Conservation (phyloP, 192 early-diverging fungal species). For the Phlyctochytrium arcticum region DNA sequence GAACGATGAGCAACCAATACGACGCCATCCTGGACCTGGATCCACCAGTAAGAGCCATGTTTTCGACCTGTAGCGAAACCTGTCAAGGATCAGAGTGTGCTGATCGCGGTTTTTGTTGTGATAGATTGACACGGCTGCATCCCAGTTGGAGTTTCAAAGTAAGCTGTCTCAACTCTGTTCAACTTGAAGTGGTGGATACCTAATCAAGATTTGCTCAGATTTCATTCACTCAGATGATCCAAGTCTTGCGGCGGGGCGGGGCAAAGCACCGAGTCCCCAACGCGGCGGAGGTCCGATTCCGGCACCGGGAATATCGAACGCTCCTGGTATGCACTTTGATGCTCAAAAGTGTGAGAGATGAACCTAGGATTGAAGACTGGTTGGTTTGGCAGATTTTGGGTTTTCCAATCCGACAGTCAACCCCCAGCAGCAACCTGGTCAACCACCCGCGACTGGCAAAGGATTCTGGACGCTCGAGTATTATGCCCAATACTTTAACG, state of each 20-base stretch:
- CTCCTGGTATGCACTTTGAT: background rate
- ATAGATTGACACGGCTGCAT: slow-evolving; percentile 38
- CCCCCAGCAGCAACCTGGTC: slow-evolving; percentile 7
- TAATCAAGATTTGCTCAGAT: slow-evolving; percentile 23
- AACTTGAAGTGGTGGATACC: background rate
- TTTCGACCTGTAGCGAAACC: no score
- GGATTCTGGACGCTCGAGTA: slow-evolving; percentile 87
- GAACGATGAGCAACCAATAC: slow-evolving; percentile 15
- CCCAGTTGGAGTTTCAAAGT: slow-evolving; percentile 54
- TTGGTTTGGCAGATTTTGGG: background rate
- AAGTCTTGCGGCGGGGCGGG: slow-evolving; percentile 21
- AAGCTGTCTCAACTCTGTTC: background rate
- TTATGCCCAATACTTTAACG: slow-evolving; percentile 88
- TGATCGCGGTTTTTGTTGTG: no score
- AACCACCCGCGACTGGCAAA: slow-evolving; percentile 14
- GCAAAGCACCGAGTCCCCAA: background rate
- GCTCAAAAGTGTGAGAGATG: background rate
- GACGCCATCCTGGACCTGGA: slow-evolving; percentile 25
- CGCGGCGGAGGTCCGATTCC: background rate
- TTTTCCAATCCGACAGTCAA: background rate
- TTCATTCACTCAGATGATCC: slow-evolving; percentile 53
- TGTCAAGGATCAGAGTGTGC: no score
- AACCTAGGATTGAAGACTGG: background rate
- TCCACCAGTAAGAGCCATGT: slow-evolving; percentile 3
- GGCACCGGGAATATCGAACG: background rate